phyloP scores from a whole-genome alignment of 148 eudicot species.

The Fallopia convolvulus region DNA sequence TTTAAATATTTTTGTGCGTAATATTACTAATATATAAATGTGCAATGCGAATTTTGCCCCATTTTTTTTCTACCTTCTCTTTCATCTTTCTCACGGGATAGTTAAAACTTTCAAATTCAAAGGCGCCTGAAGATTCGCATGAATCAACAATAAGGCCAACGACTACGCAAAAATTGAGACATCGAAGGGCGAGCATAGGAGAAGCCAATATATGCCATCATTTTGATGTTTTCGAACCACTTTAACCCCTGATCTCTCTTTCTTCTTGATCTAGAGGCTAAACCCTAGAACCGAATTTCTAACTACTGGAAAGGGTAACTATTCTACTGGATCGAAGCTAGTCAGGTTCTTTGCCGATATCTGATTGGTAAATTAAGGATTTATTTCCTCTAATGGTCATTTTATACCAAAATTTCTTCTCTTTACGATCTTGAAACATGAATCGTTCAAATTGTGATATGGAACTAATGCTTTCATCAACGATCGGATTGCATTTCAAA shows the following conservation, averaged over 20 bases:
- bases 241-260: not conserved
- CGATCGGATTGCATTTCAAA: not conserved
- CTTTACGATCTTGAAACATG: not conserved
- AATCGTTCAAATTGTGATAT: not conserved
- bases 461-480: not conserved
- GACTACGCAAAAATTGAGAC: constrained; percentile 7
- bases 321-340: not conserved
- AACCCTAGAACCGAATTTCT: not conserved
- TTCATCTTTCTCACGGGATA: not conserved
- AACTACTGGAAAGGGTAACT: not conserved
- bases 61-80: not conserved
- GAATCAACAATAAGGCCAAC: constrained; percentile 8
- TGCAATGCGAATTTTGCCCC: not conserved
- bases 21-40: too few species aligned
- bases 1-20: too few species aligned
- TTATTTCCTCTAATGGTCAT: not conserved
- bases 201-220: not conserved
- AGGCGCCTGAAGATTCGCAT: not conserved
- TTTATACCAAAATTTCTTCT: not conserved
- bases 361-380: not conserved
- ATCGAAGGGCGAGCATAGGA: not conserved
- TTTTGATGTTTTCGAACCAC: not conserved
- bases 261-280: not conserved
- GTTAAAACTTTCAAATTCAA: constrained; percentile 3
- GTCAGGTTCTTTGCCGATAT: not conserved